Evolutionary conservation across 192 early-diverging fungal genomes (phyloP).

Genomic region (Linnemannia hyalina): DNA sequence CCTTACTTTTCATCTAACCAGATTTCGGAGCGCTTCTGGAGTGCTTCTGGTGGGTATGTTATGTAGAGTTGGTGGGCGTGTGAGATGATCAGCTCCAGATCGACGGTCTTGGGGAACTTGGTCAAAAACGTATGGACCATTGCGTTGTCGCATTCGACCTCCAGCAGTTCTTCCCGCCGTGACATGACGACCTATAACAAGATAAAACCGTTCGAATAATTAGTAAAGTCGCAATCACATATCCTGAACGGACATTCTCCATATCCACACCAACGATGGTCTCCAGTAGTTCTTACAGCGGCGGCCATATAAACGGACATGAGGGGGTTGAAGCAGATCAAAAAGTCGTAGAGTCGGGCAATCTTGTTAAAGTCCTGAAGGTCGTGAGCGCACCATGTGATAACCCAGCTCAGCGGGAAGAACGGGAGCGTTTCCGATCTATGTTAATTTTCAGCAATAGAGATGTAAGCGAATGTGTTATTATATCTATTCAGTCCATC

Average conservation of each 20-base stretch:
- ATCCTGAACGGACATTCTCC: not conserved
- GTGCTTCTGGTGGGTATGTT: constrained; percentile 38
- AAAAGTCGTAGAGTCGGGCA: constrained; percentile 65
- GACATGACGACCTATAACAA: constrained; percentile 61
- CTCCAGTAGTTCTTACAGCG: constrained; percentile 35
- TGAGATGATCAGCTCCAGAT: constrained; percentile 55
- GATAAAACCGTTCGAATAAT: not conserved
- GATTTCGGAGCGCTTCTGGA: constrained; percentile 53
- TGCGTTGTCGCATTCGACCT: constrained; percentile 58
- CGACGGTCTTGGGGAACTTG: constrained; percentile 63
- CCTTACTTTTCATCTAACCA: constrained; percentile 60
- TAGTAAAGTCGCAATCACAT: not conserved
- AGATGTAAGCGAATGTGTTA: not conserved
- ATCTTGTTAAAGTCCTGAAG: constrained; percentile 58
- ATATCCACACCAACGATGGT: not conserved
- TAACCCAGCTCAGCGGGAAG: constrained; percentile 70
- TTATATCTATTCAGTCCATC: not conserved
- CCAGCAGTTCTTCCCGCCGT: constrained; percentile 56
- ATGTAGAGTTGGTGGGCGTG: constrained; percentile 55
- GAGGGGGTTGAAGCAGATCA: constrained; percentile 63
- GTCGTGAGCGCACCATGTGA: constrained; percentile 74
- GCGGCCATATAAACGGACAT: constrained; percentile 64
- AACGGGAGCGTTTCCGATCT: constrained; percentile 64
- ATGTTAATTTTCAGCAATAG: not conserved
- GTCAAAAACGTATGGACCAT: constrained; percentile 64